Base-by-base conservation (phyloP, 1,139 yeast species). In the Taphrina populina region DNA sequence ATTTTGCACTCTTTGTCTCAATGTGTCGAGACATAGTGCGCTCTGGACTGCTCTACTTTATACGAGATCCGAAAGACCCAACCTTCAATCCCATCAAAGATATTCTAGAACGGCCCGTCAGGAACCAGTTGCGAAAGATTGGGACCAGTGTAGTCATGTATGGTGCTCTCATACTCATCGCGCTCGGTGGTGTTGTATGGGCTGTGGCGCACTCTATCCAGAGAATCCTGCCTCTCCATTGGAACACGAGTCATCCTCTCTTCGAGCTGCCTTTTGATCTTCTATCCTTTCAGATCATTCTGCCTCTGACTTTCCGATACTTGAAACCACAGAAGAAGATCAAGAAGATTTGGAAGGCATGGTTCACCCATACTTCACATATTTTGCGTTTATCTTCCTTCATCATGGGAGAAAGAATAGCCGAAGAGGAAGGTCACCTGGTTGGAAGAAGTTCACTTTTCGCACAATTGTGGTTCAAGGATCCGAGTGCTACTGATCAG, bases 11-110 rank as follows among this genome's bases (percentile, higher is more conserved):
- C 51, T 92, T 81, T 70, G 90, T 92, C 34, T 87, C 95, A 4
- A 83, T 88, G 88, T 77, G 84, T 32, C 76, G 98, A 61, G 73
- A 77, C 39, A 82, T 88, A 39, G 76, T 92, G 62, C 79, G 99
- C 56, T 83, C 87, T 0, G 99, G 98, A 4, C 95, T 88, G 2
- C 73, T 92, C 41, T 92, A 81, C 69, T 92, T 94, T 70, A 86
- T 94, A 58, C 77, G 96, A 62, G 88, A 95, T 29, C 96, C 96
- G 1, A 96, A 90, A 63, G 96, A 92, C 66, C 96, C 95, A 27
- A 84, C 88, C 63, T 83, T 88, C 40, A 80, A 92, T 61, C 79
- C 94, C n/a, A 78, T 92, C 44, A 92, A 88, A 62, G 96, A 90
- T 66, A 94, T 95, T 0, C 71, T 92, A 60, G 83, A 84, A 56